These are phyloP conservation scores for Tubosaeta sp. DNA, from an alignment of 768 basidiomycete species.

Conservation along the genomic window DNA sequence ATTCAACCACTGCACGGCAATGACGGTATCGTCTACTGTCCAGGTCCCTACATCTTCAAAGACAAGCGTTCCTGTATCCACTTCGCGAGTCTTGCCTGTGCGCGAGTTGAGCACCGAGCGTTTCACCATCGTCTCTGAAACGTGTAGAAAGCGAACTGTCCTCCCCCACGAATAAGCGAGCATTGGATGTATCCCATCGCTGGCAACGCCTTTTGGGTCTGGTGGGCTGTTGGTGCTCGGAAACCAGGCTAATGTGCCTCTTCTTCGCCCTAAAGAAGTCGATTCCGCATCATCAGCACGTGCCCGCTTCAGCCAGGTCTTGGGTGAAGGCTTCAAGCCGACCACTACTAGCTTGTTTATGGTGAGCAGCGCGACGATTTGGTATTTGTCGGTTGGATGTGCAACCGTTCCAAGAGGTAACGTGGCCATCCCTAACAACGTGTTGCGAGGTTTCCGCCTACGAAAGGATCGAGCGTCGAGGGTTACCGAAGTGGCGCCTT, in stretches of 20 bases:
- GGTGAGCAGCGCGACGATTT: constrained; percentile 82
- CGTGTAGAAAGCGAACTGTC: constrained; percentile 57
- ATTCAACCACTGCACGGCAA: constrained; percentile 87
- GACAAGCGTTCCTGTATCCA: constrained; percentile 62
- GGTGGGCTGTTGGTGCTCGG: constrained; percentile 48
- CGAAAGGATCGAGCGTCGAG: constrained; percentile 31
- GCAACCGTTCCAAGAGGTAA: constrained; percentile 73
- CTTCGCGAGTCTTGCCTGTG: constrained; percentile 53
- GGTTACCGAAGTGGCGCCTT: constrained; percentile 5
- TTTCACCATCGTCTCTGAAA: constrained; percentile 56
- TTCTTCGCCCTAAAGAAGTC: constrained; percentile 44
- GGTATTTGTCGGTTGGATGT: constrained; percentile 75
- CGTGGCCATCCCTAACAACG: constrained; percentile 74
- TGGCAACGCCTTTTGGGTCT: constrained; percentile 16
- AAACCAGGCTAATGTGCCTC: constrained; percentile 78
- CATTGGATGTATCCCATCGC: constrained; percentile 46
- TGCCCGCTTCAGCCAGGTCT: constrained; percentile 84
- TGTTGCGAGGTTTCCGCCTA: constrained; percentile 52
- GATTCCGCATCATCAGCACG: constrained; percentile 46
- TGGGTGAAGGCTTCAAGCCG: constrained; percentile 84
- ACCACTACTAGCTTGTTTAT: constrained; percentile 90
- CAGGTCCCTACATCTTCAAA: constrained; percentile 60
- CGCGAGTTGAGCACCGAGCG: constrained; percentile 49
- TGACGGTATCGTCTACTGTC: constrained; percentile 56
- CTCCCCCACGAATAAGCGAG: constrained; percentile 86